phyloP scores from a whole-genome alignment of 2,329 filamentous ascomycete genomes.

The Colletotrichum lupini region DNA sequence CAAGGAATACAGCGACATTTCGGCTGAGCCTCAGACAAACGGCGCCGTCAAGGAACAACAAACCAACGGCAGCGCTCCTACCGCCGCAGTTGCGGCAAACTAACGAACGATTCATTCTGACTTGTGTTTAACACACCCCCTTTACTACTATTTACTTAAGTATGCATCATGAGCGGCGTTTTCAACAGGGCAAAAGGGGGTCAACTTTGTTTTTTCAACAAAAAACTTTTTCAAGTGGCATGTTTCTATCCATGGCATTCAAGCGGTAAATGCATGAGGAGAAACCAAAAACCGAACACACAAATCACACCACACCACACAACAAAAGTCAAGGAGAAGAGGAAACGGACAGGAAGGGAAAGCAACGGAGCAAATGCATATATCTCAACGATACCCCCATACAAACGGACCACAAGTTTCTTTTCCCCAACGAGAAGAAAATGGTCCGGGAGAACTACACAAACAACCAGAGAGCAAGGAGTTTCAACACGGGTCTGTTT shows the following conservation, averaged over 20 bases:
- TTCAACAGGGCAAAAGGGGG: conserved; percentile 36
- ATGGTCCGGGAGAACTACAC: conserved; percentile 13
- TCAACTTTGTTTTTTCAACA: conserved; percentile 42
- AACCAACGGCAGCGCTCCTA: conserved; percentile 32
- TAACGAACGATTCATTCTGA: conserved; percentile 36
- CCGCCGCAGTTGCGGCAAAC: conserved; percentile 28
- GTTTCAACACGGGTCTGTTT: conserved; percentile 35
- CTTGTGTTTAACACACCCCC: conserved; percentile 37
- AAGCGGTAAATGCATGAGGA: conserved; percentile 4
- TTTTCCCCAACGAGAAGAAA: conserved; percentile 29
- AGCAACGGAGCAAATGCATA: conserved; percentile 40
- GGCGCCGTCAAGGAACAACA: conserved; percentile 35
- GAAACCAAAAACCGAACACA: conserved; percentile 30
- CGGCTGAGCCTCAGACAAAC: conserved; percentile 40
- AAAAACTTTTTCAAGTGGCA: conserved; percentile 36
- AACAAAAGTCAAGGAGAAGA: conserved; percentile 37
- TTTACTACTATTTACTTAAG: conserved; percentile 39
- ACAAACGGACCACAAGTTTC: conserved; percentile 33
- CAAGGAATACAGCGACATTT: conserved; percentile 66
- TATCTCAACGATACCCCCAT: conserved; percentile 56
- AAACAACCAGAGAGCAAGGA: conserved; percentile 21
- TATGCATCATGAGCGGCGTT: conserved; percentile 38
- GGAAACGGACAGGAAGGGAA: conserved; percentile 32
- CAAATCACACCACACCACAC: conserved; percentile 36
- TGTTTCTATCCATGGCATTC: conserved; percentile 23